Evolutionary conservation across 176 grass and related monocot genomes (phyloP).

Genomic region (Calamus simplicifolius): DNA sequence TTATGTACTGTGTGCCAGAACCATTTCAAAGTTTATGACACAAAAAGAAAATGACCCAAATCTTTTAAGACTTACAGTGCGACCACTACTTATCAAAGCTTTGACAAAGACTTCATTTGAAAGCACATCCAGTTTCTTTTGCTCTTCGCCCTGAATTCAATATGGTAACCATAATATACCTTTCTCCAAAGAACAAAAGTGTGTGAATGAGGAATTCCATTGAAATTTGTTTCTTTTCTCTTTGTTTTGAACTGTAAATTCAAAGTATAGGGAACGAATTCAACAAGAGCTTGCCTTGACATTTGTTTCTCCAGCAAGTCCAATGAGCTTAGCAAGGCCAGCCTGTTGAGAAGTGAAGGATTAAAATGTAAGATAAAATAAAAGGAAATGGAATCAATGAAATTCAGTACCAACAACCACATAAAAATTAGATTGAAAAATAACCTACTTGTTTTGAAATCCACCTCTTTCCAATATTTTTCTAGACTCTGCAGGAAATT

Average conservation of each 20-base stretch:
- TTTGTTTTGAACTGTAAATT: no score
- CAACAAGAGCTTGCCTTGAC: slow-evolving; percentile 45
- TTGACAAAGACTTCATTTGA: slow-evolving; percentile 98
- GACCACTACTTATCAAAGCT: slow-evolving; percentile 87
- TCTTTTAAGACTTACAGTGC: slow-evolving; percentile 47
- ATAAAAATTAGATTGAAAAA: no score
- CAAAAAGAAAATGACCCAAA: not conserved
- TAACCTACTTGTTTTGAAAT: no score
- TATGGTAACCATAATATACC: no score
- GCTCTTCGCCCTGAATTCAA: slow-evolving; percentile 72
- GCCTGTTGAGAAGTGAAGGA: slow-evolving; percentile 31
- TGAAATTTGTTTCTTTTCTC: no score
- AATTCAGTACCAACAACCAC: no score
- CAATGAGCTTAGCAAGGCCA: slow-evolving; percentile 78
- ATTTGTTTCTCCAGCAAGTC: slow-evolving; percentile 87
- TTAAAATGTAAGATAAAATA: not conserved
- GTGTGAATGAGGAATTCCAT: no score
- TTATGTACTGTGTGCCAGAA: not conserved
- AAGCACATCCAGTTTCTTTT: slow-evolving; percentile 99
- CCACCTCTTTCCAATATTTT: no score
- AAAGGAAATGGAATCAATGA: not conserved
- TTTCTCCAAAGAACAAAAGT: no score
- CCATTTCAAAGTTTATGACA: not conserved
- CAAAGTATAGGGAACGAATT: no score
- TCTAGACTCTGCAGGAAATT: no score